phyloP scores from a whole-genome alignment of 2,329 filamentous ascomycete genomes.

The Lachnellula hyalina region DNA sequence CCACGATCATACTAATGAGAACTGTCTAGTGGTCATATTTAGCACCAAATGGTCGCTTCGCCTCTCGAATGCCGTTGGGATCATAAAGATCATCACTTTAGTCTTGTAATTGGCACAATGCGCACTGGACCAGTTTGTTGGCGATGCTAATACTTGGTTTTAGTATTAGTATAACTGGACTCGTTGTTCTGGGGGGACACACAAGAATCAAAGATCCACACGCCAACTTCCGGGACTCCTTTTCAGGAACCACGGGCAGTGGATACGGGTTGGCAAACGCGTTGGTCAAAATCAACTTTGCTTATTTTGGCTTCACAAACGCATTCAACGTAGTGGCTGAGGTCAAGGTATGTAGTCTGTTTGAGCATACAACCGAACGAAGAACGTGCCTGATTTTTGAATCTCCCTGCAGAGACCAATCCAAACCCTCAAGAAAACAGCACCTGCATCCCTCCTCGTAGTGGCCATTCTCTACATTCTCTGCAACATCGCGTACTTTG shows the following conservation, averaged over 20 bases:
- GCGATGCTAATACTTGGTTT: too few species aligned
- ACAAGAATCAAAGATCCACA: constrained; percentile 44
- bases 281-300: constrained; percentile 53
- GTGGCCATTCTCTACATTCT: constrained; percentile 53
- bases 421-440: constrained; percentile 46
- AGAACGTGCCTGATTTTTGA: background rate
- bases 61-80: constrained; percentile 50
- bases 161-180: constrained; percentile 50
- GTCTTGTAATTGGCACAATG: constrained; percentile 41
- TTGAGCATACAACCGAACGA: background rate
- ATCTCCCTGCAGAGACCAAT: constrained; percentile 44
- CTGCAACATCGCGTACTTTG: constrained; percentile 57
- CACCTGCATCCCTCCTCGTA: constrained; percentile 43
- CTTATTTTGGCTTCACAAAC: constrained; percentile 53
- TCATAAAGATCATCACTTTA: constrained; percentile 55
- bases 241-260: constrained; percentile 41
- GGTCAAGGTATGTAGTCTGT: constrained; percentile 38
- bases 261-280: constrained; percentile 52
- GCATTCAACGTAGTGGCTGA: constrained; percentile 59
- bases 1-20: background rate
- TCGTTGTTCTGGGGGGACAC: constrained; percentile 57
- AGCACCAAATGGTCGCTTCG: constrained; percentile 54
- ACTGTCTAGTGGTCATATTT: constrained; percentile 37
- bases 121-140: background rate
- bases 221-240: constrained; percentile 50